Percentiles rank a stretch among this genome's conserved stretches.
Evolutionary conservation across 345 rosid species (phyloP).

Genomic region (Bruguiera parviflora): DNA sequence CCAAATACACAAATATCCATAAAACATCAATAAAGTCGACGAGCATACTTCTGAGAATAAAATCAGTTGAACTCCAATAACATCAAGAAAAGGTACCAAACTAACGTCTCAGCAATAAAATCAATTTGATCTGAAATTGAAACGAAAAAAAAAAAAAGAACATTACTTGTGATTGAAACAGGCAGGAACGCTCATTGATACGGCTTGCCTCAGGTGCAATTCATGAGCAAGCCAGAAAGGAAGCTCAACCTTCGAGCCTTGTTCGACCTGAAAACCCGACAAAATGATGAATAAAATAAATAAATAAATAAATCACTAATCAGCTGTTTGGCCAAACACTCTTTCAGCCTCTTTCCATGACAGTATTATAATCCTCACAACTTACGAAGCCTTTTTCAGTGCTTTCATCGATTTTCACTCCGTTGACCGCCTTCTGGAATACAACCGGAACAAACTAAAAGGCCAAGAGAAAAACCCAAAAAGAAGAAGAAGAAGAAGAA

Average conservation of each 20-base stretch:
- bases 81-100: too few species aligned
- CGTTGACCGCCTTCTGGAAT: slow-evolving; percentile 55
- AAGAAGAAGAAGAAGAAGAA: not conserved
- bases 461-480: not conserved
- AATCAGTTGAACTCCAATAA: not conserved
- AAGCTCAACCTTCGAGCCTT: slow-evolving; percentile 70
- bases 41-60: not conserved
- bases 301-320: not conserved
- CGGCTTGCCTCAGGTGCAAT: slow-evolving; percentile 62
- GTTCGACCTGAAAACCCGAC: slow-evolving; percentile 48
- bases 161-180: slow-evolving; percentile 77
- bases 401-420: slow-evolving; percentile 74
- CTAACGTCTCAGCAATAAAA: not conserved
- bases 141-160: not conserved
- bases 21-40: not conserved
- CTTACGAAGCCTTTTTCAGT: slow-evolving; percentile 62
- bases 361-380: not conserved
- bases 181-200: slow-evolving; percentile 52
- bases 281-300: not conserved
- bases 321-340: too few species aligned
- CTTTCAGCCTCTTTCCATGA: too few species aligned
- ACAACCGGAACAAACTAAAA: slow-evolving; percentile 57
- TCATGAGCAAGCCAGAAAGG: slow-evolving; percentile 87
- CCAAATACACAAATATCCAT: not conserved
- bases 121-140: not conserved